Conservation (phyloP, 495 filamentous ascomycete species). For the Sordaria brevicollis region DNA sequence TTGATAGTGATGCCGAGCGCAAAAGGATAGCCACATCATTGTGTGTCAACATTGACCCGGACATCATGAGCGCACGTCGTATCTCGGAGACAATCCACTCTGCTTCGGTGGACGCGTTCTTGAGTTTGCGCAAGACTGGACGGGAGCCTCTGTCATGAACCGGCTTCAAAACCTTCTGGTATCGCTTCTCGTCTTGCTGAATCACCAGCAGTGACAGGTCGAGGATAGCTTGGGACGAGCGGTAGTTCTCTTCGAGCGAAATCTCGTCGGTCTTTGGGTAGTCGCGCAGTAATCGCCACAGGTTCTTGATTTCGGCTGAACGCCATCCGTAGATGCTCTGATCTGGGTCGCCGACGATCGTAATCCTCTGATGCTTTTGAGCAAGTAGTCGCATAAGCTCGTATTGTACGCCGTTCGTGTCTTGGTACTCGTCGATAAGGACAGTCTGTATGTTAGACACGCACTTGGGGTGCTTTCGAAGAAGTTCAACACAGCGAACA, state of each 20-base stretch:
- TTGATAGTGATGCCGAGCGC: conserved; percentile 72
- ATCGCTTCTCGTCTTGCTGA: conserved; percentile 76
- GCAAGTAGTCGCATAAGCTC: conserved; percentile 90
- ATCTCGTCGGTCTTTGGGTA: conserved; percentile 73
- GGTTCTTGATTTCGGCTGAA: conserved; percentile 90
- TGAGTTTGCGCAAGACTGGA: conserved; percentile 74
- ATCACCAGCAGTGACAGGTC: conserved; percentile 75
- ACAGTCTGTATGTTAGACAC: conserved; percentile 87
- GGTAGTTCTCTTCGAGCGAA: conserved; percentile 90
- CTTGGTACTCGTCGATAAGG: conserved; percentile 95
- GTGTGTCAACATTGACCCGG: conserved; percentile 57
- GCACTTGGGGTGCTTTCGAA: conserved; percentile 68
- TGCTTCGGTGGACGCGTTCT: conserved; percentile 64
- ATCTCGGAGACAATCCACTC: conserved; percentile 87
- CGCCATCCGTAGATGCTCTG: conserved; percentile 98
- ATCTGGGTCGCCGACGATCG: conserved; percentile 94
- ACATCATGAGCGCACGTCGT: conserved; percentile 56
- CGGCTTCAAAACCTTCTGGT: conserved; percentile 65
- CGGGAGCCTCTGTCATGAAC: conserved; percentile 73
- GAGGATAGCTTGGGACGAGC: conserved; percentile 86
- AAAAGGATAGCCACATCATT: conserved; percentile 82
- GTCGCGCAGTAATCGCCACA: conserved; percentile 62
- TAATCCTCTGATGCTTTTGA: conserved; percentile 59
- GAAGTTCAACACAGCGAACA: conserved; percentile 70
- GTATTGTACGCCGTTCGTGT: conserved; percentile 93